Evolutionary conservation across 2,329 filamentous ascomycete species (phyloP).

Genomic region (Zopfia rhizophila): DNA sequence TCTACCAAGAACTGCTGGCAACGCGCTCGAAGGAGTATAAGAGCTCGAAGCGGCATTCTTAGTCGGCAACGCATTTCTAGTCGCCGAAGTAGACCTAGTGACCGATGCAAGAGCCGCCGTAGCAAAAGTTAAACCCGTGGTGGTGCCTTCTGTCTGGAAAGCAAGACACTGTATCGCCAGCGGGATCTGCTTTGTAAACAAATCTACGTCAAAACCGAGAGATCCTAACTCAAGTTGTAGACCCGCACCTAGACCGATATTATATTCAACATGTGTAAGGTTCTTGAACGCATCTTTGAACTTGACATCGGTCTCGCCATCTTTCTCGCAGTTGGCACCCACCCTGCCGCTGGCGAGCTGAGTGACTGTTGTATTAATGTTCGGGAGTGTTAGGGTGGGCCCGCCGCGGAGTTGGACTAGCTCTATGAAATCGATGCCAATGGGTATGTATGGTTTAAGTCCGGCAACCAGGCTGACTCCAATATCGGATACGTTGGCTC

Average conservation of each 20-base stretch:
- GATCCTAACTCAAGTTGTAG: too few species aligned
- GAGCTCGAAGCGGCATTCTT: too few species aligned
- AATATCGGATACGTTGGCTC: conserved; percentile 1
- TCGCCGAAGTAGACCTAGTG: too few species aligned
- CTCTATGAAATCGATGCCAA: conserved; percentile 8
- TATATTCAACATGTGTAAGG: conserved; percentile 9
- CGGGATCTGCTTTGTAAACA: neutral
- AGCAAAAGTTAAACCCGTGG: neutral
- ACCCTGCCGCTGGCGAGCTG: conserved; percentile 13
- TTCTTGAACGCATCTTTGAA: conserved; percentile 16
- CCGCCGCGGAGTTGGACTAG: conserved; percentile 12
- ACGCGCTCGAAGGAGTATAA: too few species aligned
- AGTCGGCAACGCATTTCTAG: too few species aligned
- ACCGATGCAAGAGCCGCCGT: conserved; percentile 6
- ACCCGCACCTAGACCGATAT: conserved; percentile 11
- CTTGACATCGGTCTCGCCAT: neutral
- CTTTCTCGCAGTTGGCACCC: conserved; percentile 12
- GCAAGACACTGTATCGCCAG: conserved; percentile 8
- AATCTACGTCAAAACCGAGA: neutral
- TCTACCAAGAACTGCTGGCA: too few species aligned
- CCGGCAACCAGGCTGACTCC: conserved; percentile 2
- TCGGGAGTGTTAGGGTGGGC: conserved; percentile 9
- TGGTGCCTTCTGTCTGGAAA: conserved; percentile 1
- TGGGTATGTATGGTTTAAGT: neutral
- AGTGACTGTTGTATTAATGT: conserved; percentile 13